Conservation (phyloP, 78 protist species). For the Bodo saltans region DNA sequence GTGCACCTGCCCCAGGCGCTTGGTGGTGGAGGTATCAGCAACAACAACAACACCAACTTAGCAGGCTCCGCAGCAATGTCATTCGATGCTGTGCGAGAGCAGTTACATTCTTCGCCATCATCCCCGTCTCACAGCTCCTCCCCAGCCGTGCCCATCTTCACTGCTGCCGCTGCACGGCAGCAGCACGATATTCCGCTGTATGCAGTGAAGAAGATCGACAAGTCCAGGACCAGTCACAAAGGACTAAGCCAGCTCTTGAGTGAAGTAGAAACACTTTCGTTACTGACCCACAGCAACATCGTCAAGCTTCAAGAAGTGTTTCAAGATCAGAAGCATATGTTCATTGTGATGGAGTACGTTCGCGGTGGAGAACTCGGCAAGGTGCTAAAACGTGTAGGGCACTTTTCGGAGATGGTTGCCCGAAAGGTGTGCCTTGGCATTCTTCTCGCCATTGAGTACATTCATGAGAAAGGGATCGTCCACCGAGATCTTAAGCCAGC, state of each 20-base stretch:
- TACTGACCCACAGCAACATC: conserved; percentile 1
- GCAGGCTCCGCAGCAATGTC: too few relatives aligned
- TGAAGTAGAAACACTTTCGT: conserved; percentile 19
- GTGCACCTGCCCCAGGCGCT: too few relatives aligned
- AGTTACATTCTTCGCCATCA: too few relatives aligned
- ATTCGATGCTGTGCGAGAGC: too few relatives aligned
- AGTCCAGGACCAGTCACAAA: not conserved
- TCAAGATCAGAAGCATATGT: not conserved
- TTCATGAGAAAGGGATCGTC: conserved; percentile 69
- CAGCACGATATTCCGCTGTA: too few relatives aligned
- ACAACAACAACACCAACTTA: too few relatives aligned
- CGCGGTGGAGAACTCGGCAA: not conserved
- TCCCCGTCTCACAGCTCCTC: too few relatives aligned
- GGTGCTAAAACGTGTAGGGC: not conserved
- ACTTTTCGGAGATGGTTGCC: not conserved
- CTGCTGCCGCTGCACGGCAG: too few relatives aligned
- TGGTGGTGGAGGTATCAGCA: too few relatives aligned
- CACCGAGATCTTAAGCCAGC: conserved; percentile 92
- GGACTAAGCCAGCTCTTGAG: conserved; percentile 8
- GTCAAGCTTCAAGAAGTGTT: conserved; percentile 6
- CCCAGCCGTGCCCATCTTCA: too few relatives aligned
- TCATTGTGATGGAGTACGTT: conserved; percentile 23
- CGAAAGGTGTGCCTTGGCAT: not conserved
- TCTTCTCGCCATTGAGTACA: conserved; percentile 66
- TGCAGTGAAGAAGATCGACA: conserved; percentile 24